These are phyloP conservation scores for Stentor coeruleus DNA, from an alignment of 73 alveolate species.

Conservation along the genomic window DNA sequence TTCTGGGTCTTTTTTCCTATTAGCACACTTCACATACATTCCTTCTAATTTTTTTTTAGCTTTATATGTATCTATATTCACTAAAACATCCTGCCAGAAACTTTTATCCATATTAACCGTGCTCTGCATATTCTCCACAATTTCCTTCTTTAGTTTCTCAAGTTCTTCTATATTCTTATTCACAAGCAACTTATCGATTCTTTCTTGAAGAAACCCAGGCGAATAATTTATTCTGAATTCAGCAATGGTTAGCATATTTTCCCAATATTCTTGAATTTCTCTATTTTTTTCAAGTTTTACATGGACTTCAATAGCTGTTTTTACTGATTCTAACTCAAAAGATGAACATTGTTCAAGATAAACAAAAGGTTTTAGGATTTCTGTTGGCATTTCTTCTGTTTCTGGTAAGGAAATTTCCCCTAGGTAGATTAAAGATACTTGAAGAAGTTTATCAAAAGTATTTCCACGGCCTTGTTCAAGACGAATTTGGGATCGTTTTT, in stretches of 20 bases:
- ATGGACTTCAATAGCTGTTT: not conserved
- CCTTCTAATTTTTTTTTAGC: not conserved
- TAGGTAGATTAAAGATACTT: slow-evolving; percentile 34
- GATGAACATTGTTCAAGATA: not conserved
- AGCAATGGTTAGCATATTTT: not conserved
- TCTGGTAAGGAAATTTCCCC: slow-evolving; percentile 38
- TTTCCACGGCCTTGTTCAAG: slow-evolving; percentile 43
- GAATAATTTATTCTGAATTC: not conserved
- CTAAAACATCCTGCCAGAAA: slow-evolving; percentile 19
- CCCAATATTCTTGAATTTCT: not conserved
- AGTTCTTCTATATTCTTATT: not conserved
- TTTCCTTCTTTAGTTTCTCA: not conserved
- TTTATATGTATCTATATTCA: not conserved
- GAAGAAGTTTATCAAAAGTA: slow-evolving; percentile 41
- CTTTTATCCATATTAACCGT: no score
- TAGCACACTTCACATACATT: not conserved
- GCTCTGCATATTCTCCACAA: not conserved
- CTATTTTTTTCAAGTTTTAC: slow-evolving; percentile 5
- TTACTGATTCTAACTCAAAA: not conserved
- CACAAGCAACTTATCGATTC: not conserved
- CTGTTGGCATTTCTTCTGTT: slow-evolving; percentile 22
- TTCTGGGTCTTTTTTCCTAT: not conserved
- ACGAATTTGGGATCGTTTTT: slow-evolving; percentile 41
- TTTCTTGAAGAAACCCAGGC: not conserved
- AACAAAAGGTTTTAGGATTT: not conserved